A percentile compares a stretch with the other conserved stretches of the same genome.
phyloP scores from a whole-genome alignment of 75 land plant species.

The Cunninghamia lanceolata region DNA sequence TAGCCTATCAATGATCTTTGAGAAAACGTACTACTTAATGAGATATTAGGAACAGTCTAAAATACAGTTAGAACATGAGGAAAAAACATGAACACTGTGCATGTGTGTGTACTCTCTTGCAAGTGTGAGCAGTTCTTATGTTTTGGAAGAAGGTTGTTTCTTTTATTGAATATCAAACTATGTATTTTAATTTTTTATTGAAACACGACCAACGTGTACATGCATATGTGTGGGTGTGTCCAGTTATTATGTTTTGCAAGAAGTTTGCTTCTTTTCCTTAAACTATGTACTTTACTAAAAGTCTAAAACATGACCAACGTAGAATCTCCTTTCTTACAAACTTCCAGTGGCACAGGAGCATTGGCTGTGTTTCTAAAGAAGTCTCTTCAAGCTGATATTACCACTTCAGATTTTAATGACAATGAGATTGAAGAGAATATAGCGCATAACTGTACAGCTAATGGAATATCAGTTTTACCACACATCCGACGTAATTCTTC shows the following conservation, averaged over 20 bases:
- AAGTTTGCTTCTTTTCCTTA: neutral
- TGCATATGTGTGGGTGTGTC: neutral
- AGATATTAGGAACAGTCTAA: neutral
- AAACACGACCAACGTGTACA: neutral
- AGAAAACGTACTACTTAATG: neutral
- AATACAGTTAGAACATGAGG: neutral
- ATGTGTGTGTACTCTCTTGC: neutral
- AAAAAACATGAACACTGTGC: neutral
- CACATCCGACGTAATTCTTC: slow-evolving; percentile 78
- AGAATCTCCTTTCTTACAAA: neutral
- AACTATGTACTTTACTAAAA: neutral
- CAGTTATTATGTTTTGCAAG: neutral
- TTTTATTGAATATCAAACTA: neutral
- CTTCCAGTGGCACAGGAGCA: slow-evolving; percentile 95
- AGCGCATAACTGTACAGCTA: slow-evolving; percentile 72
- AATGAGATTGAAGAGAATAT: slow-evolving; percentile 90
- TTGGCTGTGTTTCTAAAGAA: slow-evolving; percentile 83
- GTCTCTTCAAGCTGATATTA: slow-evolving; percentile 67
- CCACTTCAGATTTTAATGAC: slow-evolving; percentile 96
- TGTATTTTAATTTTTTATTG: neutral
- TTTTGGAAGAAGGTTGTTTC: neutral
- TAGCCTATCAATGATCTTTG: neutral
- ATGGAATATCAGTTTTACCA: slow-evolving; percentile 70
- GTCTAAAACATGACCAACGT: neutral
- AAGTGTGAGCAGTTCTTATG: neutral